Percentiles rank a stretch among this genome's conserved stretches.
These are phyloP conservation scores for Aspergillus bombycis DNA, from an alignment of 2,329 filamentous ascomycete genomes.

Conservation along the genomic window DNA sequence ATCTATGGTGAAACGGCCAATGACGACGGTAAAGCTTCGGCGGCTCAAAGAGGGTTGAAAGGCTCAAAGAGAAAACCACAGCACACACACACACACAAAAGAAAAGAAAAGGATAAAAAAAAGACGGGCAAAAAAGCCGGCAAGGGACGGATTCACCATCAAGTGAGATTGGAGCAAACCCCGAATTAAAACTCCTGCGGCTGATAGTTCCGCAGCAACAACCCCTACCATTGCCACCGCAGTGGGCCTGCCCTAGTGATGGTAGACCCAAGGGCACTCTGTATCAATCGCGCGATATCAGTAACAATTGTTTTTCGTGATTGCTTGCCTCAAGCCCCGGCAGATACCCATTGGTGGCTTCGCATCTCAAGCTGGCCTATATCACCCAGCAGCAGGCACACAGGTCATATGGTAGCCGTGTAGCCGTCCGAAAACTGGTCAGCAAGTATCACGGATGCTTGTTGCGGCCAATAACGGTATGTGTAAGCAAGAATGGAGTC, in stretches of 20 bases:
- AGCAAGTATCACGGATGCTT: background rate
- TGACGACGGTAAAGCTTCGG: background rate
- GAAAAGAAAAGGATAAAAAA: background rate
- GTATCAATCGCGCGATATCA: conserved; percentile 1
- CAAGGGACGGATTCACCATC: background rate
- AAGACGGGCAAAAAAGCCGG: background rate
- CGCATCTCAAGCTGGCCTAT: background rate
- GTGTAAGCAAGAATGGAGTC: background rate
- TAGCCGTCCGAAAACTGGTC: background rate
- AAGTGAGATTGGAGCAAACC: background rate
- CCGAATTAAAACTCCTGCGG: background rate
- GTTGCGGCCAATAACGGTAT: background rate
- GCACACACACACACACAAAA: background rate
- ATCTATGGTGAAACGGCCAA: background rate
- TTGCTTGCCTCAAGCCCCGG: background rate
- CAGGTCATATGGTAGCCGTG: background rate
- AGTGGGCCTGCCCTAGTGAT: background rate
- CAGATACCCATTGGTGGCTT: background rate
- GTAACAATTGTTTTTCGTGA: background rate
- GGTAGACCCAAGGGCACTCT: background rate
- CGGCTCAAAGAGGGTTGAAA: background rate
- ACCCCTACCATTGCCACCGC: conserved; percentile 2
- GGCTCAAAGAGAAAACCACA: background rate
- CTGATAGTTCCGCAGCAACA: conserved; percentile 4
- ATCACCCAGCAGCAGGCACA: background rate